Evolutionary conservation across 805 yeast species (phyloP).

Genomic region (Candida parachauliodes): DNA sequence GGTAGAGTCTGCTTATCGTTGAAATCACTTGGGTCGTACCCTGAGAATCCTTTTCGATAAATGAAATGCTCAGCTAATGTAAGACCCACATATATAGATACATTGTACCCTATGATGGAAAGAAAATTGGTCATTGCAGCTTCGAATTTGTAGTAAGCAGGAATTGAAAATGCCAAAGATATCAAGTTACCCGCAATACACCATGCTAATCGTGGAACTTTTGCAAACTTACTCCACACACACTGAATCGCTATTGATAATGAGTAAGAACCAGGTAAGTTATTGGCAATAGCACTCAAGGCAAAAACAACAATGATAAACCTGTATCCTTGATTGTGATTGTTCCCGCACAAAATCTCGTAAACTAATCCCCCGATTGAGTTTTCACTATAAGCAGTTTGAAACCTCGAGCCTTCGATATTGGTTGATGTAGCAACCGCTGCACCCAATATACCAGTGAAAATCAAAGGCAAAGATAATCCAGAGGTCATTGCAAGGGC

Average conservation of each 20-base stretch:
- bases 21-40: conserved; percentile 24
- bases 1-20: conserved; percentile 22
- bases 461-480: conserved; percentile 23
- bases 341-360: conserved; percentile 23
- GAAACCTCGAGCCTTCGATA: conserved; percentile 7
- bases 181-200: conserved; percentile 28
- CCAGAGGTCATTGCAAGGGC: conserved; percentile 25
- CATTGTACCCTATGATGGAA: conserved; percentile 30
- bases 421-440: conserved; percentile 25
- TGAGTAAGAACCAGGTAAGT: conserved; percentile 32
- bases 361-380: conserved; percentile 31
- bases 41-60: conserved; percentile 22
- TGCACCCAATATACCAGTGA: conserved; percentile 29
- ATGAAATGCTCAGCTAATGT: conserved; percentile 27
- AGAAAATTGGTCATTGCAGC: conserved; percentile 29
- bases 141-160: conserved; percentile 31
- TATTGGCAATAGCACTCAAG: conserved; percentile 28
- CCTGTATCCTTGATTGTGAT: conserved; percentile 26
- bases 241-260: conserved; percentile 28
- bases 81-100: conserved; percentile 31
- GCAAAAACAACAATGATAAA: conserved; percentile 30
- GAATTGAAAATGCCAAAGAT: conserved; percentile 30
- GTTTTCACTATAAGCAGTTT: conserved; percentile 16
- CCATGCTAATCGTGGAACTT: conserved; percentile 33
- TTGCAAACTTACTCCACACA: conserved; percentile 28